A percentile compares a stretch with the other conserved stretches of the same genome.
These are phyloP conservation scores for Boletus edulis DNA, from an alignment of 768 basidiomycete species.

Conservation along the genomic window DNA sequence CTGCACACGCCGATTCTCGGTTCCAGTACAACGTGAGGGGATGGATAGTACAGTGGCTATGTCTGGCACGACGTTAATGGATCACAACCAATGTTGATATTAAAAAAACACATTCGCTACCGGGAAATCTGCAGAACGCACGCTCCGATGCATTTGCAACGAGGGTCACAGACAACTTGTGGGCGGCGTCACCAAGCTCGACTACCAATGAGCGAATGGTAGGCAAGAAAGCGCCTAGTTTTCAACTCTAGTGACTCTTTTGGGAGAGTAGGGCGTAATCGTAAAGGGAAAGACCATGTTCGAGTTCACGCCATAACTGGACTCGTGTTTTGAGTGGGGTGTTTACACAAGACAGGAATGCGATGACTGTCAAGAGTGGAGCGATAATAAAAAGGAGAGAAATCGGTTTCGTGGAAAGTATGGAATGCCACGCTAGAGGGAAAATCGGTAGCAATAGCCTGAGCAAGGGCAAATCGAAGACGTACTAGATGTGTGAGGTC, in stretches of 20 bases:
- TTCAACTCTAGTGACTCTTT: neutral
- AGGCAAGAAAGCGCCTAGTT: neutral
- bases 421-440: neutral
- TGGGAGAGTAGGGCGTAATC: conserved; percentile 2
- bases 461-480: conserved; percentile 33
- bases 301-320: too few species aligned
- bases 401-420: neutral
- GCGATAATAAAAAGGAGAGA: conserved; percentile 9
- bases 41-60: too few species aligned
- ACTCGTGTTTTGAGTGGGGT: neutral
- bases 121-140: too few species aligned
- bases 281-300: too few species aligned
- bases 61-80: too few species aligned
- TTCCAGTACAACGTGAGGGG: too few species aligned
- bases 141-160: too few species aligned
- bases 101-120: too few species aligned
- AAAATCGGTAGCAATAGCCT: neutral
- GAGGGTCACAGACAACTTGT: too few species aligned
- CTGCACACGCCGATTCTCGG: too few species aligned
- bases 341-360: neutral
- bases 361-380: conserved; percentile 6
- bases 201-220: neutral
- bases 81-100: too few species aligned
- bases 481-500: conserved; percentile 31
- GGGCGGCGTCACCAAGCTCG: neutral